These are phyloP conservation scores for Pseudogymnoascus sp. DNA, from an alignment of 2,329 filamentous ascomycete genomes.

Conservation along the genomic window DNA sequence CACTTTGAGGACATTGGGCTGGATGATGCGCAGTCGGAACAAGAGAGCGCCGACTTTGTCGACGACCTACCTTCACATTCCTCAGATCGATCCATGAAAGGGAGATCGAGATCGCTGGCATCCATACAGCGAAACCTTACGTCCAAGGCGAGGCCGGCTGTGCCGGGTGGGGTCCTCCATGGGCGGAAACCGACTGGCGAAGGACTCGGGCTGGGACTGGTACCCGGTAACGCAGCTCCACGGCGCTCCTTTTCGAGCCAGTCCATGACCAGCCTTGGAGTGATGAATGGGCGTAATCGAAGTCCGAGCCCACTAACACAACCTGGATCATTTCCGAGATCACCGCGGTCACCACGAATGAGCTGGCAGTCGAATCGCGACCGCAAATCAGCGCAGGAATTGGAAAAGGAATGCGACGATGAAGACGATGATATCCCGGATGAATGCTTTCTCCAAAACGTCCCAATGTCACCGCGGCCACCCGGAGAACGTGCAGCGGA, in stretches of 20 bases:
- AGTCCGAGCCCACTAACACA: conserved; percentile 25
- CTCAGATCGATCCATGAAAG: neutral
- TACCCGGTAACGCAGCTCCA: conserved; percentile 16
- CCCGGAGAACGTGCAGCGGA: conserved; percentile 46
- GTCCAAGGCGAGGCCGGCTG: conserved; percentile 19
- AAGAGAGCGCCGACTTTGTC: conserved; percentile 25
- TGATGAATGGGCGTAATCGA: conserved; percentile 22
- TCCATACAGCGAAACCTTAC: conserved; percentile 26
- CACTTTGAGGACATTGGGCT: conserved; percentile 93
- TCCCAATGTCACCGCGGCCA: conserved; percentile 69
- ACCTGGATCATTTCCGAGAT: conserved; percentile 14
- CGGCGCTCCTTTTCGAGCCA: neutral
- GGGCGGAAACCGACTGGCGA: conserved; percentile 19
- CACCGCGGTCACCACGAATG: conserved; percentile 40
- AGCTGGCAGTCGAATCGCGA: conserved; percentile 62
- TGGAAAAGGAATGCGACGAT: conserved; percentile 68
- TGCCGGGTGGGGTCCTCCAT: conserved; percentile 23
- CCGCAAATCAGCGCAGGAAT: conserved; percentile 58
- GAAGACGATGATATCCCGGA: conserved; percentile 76
- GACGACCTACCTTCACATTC: neutral
- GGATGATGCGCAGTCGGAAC: conserved; percentile 44
- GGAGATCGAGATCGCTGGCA: neutral
- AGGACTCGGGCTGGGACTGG: conserved; percentile 24
- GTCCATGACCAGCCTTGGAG: neutral
- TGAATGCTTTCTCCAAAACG: conserved; percentile 69